phyloP scores from a whole-genome alignment of 1,139 yeast genomes.

The Saccharomyces hybrid region DNA sequence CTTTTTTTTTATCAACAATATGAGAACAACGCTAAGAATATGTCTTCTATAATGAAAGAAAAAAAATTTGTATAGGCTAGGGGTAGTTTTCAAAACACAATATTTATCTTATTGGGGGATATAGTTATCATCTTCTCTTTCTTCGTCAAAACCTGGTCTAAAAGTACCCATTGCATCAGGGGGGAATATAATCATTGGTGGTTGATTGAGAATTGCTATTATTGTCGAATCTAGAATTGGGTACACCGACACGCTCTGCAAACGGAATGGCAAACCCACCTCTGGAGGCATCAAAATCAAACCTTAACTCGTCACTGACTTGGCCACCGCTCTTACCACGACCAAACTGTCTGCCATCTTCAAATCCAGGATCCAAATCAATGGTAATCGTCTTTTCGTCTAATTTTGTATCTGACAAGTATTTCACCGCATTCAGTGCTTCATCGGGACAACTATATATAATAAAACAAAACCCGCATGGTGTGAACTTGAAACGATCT shows the following conservation, averaged over 20 bases:
- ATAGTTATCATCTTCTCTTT: constrained; percentile 17
- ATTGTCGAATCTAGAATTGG: background rate
- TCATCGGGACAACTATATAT: constrained; percentile 61
- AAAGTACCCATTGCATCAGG: constrained; percentile 14
- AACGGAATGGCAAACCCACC: constrained; percentile 41
- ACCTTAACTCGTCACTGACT: constrained; percentile 50
- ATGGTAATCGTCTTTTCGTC: constrained; percentile 75
- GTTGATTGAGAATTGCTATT: background rate
- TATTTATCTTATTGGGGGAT: constrained; percentile 13
- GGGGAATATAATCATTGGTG: constrained; percentile 10
- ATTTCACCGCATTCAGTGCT: constrained; percentile 75
- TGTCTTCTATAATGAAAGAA: no score
- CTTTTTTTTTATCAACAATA: background rate
- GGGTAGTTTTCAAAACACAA: background rate
- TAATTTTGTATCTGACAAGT: constrained; percentile 67
- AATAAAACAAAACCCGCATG: constrained; percentile 93
- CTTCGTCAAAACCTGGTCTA: constrained; percentile 7
- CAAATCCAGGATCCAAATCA: constrained; percentile 91
- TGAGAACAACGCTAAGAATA: no score
- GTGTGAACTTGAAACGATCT: constrained; percentile 79
- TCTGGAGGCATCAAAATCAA: constrained; percentile 50
- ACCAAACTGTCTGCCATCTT: constrained; percentile 91
- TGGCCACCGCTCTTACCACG: constrained; percentile 91
- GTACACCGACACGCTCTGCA: constrained; percentile 26
- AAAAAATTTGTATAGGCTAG: background rate